Evolutionary conservation across 305 asterid genomes (phyloP).

Genomic region (Fraxinus xanthoxyloides): DNA sequence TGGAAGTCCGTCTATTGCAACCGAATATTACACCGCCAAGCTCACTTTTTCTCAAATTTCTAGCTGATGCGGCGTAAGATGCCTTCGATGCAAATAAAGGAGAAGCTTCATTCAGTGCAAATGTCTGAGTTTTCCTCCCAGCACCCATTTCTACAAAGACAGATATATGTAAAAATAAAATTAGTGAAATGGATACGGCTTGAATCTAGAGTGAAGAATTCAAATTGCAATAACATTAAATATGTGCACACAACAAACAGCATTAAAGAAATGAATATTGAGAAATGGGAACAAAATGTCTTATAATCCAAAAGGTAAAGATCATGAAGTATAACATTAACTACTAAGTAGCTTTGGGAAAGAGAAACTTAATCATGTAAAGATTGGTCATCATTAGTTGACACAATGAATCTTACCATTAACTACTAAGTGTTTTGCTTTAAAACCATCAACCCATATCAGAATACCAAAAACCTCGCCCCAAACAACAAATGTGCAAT

Average conservation of each 20-base stretch:
- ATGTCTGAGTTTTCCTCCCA: constrained; percentile 29
- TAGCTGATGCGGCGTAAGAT: constrained; percentile 15
- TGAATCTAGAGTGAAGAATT: constrained; percentile 1
- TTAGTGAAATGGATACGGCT: constrained; percentile 10
- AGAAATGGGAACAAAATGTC: background rate
- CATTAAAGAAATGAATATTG: background rate
- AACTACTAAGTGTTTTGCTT: background rate
- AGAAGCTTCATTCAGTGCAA: constrained; percentile 19
- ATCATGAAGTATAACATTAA: background rate
- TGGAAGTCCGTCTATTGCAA: constrained; percentile 54
- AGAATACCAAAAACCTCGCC: background rate
- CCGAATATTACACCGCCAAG: constrained; percentile 88
- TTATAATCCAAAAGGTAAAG: background rate
- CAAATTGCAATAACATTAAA: constrained; percentile 9
- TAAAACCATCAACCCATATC: background rate
- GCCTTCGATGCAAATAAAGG: constrained; percentile 23
- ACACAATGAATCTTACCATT: background rate
- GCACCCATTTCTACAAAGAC: constrained; percentile 39
- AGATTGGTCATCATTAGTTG: background rate
- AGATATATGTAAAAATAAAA: background rate
- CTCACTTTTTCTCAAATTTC: constrained; percentile 54
- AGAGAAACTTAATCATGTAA: background rate
- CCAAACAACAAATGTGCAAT: background rate
- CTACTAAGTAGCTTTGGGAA: background rate
- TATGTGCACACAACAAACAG: background rate